These are phyloP conservation scores for Chiua virens DNA, from an alignment of 768 basidiomycete species.

Conservation along the genomic window DNA sequence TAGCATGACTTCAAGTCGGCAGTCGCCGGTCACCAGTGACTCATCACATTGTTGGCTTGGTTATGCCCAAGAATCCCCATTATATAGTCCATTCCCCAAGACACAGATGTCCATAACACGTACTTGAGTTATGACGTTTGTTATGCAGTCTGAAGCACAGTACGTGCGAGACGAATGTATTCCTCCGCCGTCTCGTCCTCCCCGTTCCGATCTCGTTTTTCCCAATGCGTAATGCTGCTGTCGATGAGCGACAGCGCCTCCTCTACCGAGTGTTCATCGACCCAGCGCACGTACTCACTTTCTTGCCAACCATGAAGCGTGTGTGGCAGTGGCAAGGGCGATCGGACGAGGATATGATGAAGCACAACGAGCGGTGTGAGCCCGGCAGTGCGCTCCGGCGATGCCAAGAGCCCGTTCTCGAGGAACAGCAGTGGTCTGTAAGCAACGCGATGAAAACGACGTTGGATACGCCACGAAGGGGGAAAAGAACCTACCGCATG, in stretches of 20 bases:
- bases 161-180: conserved; percentile 67
- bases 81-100: neutral
- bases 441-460: neutral
- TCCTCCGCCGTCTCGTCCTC: conserved; percentile 50
- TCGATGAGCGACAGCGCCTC: conserved; percentile 84
- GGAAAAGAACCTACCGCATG: conserved; percentile 61
- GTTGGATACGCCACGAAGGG: neutral
- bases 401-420: conserved; percentile 69
- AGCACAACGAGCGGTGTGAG: conserved; percentile 87
- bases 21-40: too few relatives aligned
- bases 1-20: too few relatives aligned
- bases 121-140: conserved; percentile 4
- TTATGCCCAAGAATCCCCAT: too few relatives aligned
- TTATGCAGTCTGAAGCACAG: conserved; percentile 54
- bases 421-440: conserved; percentile 85
- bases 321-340: conserved; percentile 84
- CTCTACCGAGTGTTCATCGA: conserved; percentile 82
- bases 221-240: conserved; percentile 75
- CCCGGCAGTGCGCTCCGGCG: conserved; percentile 64
- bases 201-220: conserved; percentile 64
- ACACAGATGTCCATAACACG: conserved; percentile 4
- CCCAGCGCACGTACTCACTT: conserved; percentile 94
- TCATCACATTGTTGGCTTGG: too few relatives aligned
- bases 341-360: conserved; percentile 90
- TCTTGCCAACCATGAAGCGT: conserved; percentile 92